A percentile compares a stretch with the other conserved stretches of the same genome.
Evolutionary conservation across 1,284 basidiomycete species (phyloP).

Genomic region (Pseudozyma tsukubaensis): DNA sequence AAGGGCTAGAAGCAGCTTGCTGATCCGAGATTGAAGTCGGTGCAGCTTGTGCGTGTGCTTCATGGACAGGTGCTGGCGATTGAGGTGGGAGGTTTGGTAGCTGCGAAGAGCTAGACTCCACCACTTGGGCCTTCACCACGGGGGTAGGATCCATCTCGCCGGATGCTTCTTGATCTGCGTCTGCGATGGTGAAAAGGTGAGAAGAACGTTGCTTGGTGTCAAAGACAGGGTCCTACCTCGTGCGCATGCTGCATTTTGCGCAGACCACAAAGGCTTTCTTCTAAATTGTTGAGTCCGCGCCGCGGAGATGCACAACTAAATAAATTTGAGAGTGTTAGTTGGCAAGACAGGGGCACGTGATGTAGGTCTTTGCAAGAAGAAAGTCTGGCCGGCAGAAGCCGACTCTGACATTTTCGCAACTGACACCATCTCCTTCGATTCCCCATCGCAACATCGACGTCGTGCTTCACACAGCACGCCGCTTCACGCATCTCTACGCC

Average conservation of each 20-base stretch:
- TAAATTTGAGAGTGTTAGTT: background rate
- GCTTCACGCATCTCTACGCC: background rate
- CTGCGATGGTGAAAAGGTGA: background rate
- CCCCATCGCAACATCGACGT: background rate
- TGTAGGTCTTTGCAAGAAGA: background rate
- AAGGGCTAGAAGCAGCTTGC: background rate
- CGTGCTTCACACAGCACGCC: background rate
- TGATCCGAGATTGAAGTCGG: background rate
- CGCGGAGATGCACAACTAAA: background rate
- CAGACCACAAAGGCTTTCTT: background rate
- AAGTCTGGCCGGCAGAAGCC: background rate
- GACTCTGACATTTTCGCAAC: background rate
- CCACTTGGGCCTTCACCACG: constrained; percentile 10
- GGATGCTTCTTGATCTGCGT: background rate
- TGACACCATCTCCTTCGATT: background rate
- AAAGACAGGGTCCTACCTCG: constrained; percentile 4
- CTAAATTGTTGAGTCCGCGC: background rate
- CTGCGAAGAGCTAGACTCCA: background rate
- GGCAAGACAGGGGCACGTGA: background rate
- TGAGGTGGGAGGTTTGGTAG: background rate
- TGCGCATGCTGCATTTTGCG: background rate
- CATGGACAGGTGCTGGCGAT: background rate
- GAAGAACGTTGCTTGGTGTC: background rate
- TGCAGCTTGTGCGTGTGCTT: background rate
- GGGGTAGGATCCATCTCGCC: constrained; percentile 28